These are phyloP conservation scores for Sugiyamaella chiloensis DNA, from an alignment of 805 yeast species.

Conservation along the genomic window DNA sequence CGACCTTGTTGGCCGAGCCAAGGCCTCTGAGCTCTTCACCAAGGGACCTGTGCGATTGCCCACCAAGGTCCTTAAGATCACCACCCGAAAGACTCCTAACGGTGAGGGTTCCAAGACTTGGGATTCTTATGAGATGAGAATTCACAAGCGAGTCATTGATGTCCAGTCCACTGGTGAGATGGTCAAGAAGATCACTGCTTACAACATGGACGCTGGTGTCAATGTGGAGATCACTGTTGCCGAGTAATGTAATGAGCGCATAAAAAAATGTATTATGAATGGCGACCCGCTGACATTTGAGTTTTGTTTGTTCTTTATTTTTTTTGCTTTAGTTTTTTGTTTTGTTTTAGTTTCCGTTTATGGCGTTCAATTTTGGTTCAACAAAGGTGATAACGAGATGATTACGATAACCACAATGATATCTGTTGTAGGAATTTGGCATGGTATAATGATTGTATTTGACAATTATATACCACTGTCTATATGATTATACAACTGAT, in stretches of 20 bases:
- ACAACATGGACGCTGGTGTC: conserved; percentile 99
- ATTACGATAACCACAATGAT: too few relatives aligned
- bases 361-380: too few relatives aligned
- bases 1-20: conserved; percentile 86
- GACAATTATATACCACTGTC: too few relatives aligned
- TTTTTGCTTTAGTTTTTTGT: too few relatives aligned
- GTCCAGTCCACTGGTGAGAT: conserved; percentile 92
- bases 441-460: too few relatives aligned
- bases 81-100: conserved; percentile 99
- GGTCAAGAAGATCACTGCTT: conserved; percentile 94
- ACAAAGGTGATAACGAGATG: too few relatives aligned
- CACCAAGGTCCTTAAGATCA: conserved; percentile 95
- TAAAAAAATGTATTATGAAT: conserved; percentile 9
- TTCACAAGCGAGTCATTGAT: conserved; percentile 99
- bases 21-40: conserved; percentile 75
- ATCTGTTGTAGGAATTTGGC: too few relatives aligned
- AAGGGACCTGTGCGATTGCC: conserved; percentile 99
- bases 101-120: conserved; percentile 99
- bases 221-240: conserved; percentile 59
- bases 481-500: too few relatives aligned
- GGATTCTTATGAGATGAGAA: conserved; percentile 99
- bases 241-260: conserved; percentile 25
- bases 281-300: too few relatives aligned
- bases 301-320: too few relatives aligned
- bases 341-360: too few relatives aligned